A percentile compares a stretch with the other conserved stretches of the same genome.
Conservation (phyloP, 1,284 basidiomycete genomes). For the Mycosarcoma mackinlayi region DNA sequence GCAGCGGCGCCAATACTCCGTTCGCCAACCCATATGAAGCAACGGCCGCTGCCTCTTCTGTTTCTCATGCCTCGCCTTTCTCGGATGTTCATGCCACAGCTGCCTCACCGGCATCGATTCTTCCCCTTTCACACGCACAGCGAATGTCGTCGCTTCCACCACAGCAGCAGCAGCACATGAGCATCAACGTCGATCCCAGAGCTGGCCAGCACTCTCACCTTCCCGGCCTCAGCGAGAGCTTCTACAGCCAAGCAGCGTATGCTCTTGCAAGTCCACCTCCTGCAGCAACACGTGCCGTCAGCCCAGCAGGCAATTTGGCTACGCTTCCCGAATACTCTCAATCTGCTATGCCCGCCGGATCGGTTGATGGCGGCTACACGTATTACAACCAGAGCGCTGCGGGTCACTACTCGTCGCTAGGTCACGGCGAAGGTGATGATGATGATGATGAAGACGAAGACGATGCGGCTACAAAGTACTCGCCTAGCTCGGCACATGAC, state of each 20-base stretch:
- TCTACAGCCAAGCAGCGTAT: conserved; percentile 59
- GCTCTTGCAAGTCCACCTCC: conserved; percentile 38
- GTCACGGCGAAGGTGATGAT: conserved; percentile 28
- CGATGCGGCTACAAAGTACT: conserved; percentile 43
- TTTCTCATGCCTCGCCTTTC: conserved; percentile 27
- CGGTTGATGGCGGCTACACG: conserved; percentile 21
- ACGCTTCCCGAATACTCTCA: conserved; percentile 25
- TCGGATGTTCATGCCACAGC: conserved; percentile 14
- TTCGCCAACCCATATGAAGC: conserved; percentile 40
- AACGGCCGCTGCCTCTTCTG: background rate
- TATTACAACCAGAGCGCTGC: conserved; percentile 37
- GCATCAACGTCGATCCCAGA: conserved; percentile 35
- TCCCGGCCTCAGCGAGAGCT: conserved; percentile 58
- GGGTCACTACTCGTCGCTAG: conserved; percentile 32
- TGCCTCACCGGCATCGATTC: conserved; percentile 10
- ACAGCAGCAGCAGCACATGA: conserved; percentile 31
- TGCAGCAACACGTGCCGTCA: background rate
- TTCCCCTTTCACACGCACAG: conserved; percentile 26
- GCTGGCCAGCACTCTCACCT: conserved; percentile 10
- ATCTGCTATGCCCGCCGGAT: background rate
- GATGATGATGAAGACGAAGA: conserved; percentile 34
- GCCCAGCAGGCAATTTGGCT: conserved; percentile 8
- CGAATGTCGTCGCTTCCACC: conserved; percentile 15
- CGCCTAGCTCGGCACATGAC: conserved; percentile 29
- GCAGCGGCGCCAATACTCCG: conserved; percentile 19